Base-by-base conservation (phyloP, 305 asterid species). In the Galium porrigens region DNA sequence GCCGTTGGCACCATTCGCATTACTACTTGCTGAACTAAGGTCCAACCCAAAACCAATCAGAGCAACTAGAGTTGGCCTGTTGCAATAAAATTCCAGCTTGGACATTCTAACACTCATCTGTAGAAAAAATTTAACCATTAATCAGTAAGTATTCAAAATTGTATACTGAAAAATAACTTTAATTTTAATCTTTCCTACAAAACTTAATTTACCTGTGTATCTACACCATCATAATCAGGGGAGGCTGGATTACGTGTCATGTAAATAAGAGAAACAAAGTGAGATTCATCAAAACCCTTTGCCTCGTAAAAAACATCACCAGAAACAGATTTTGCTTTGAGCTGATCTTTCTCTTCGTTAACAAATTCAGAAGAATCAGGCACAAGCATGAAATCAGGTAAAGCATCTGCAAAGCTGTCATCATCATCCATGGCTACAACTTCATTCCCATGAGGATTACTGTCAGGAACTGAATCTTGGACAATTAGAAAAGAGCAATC, bases 31-130 rank as follows among this genome's bases (percentile, higher is more conserved):
- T 25, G 91, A 71, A 74, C 82, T 86, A 72, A 92, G 65, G 72
- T 84, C 91, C 75, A 89, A 58, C 54, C 95, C 95, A 74, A 92
- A 84, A 82, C 68, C 70, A 73, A 92, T 92, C 81, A 92, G 82
- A 77, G 96, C 95, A 77, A 92, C 95, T 77, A 92, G 84, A 69
- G 98, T 92, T 55, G 95, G 95, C 67, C 98, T 82, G 82, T 92
- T 92, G 86, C 92, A 89, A 73, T 85, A 92, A 70, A 92, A 84
- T 70, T 92, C 96, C 81, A 92, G 72, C 85, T 86, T 92, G 76
- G 98, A 87, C 98, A 92, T 92, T 79, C 85, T 81, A 75, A 92
- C 76, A 73, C 89, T 86, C 98, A 92, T 87, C 98, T 92, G 90
- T 9, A 63, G 37, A 46, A 15, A 12, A 25, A 55, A 32, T 17